These are phyloP conservation scores for Penicillium decumbens DNA, from an alignment of 2,329 filamentous ascomycete species.

Conservation along the genomic window DNA sequence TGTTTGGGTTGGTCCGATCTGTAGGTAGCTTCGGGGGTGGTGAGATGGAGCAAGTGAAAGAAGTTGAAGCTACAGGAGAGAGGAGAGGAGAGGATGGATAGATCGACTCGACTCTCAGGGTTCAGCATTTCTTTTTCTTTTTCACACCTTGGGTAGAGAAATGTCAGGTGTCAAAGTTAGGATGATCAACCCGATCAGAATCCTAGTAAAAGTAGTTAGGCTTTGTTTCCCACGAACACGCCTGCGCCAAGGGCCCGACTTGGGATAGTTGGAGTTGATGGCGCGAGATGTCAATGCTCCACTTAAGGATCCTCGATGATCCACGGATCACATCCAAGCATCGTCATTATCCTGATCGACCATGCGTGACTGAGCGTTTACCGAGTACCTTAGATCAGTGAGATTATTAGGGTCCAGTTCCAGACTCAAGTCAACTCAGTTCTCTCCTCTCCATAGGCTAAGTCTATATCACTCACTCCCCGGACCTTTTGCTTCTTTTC, in stretches of 20 bases:
- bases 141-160: neutral
- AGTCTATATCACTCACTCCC: constrained; percentile 12
- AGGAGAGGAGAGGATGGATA: neutral
- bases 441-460: neutral
- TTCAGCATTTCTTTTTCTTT: neutral
- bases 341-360: constrained; percentile 19
- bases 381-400: neutral
- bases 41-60: neutral
- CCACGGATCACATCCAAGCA: constrained; percentile 16
- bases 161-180: neutral
- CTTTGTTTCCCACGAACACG: constrained; percentile 1
- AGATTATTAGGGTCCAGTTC: neutral
- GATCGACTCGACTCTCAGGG: neutral
- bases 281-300: constrained; percentile 19
- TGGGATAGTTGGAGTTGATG: constrained; percentile 9
- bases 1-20: neutral
- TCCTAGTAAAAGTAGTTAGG: neutral
- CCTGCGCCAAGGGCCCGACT: constrained; percentile 19
- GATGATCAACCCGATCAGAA: constrained; percentile 18
- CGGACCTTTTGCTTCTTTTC: constrained; percentile 1
- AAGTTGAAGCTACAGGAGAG: neutral
- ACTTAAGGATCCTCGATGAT: constrained; percentile 6
- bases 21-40: too few relatives aligned
- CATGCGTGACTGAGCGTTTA: constrained; percentile 1
- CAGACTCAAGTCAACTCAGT: neutral